Percentiles rank a stretch among this genome's conserved stretches.
These are phyloP conservation scores for Pythium sp. DNA, from an alignment of 352 stramenopile species.

Conservation along the genomic window DNA sequence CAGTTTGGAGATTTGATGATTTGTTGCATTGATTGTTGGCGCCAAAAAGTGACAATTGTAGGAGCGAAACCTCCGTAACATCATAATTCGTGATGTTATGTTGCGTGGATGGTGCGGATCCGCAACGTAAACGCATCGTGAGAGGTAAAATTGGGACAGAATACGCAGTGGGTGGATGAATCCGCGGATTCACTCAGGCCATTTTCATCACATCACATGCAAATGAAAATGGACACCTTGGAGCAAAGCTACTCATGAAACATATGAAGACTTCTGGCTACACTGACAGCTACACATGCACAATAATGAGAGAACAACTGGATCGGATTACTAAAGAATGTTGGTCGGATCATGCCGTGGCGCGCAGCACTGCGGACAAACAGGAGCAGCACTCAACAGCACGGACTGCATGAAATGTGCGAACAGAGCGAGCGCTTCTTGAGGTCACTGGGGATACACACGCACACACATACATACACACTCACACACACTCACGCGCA, in stretches of 20 bases:
- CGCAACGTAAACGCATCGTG: not conserved
- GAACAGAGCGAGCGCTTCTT: conserved; percentile 19
- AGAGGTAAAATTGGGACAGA: not conserved
- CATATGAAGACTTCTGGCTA: not conserved
- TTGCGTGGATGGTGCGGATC: not conserved
- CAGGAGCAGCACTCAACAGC: conserved; percentile 9
- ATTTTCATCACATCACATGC: not conserved
- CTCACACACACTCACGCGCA: conserved; percentile 3
- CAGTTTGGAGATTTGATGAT: not conserved
- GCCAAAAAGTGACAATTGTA: not conserved
- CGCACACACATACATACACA: conserved; percentile 16
- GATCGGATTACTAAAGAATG: conserved; percentile 88
- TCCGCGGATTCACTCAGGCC: not conserved
- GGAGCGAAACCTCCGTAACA: not conserved
- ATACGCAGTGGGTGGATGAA: not conserved
- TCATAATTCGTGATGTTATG: not conserved
- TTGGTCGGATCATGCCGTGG: conserved; percentile 34
- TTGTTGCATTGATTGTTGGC: not conserved
- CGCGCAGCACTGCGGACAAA: conserved; percentile 1
- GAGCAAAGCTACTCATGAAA: not conserved
- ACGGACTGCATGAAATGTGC: conserved; percentile 19
- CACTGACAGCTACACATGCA: not conserved
- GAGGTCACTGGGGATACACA: conserved; percentile 24
- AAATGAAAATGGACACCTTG: not conserved
- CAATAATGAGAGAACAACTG: conserved; percentile 29